phyloP scores from a whole-genome alignment of 1,139 yeast species.

The Diutina neorugosa region DNA sequence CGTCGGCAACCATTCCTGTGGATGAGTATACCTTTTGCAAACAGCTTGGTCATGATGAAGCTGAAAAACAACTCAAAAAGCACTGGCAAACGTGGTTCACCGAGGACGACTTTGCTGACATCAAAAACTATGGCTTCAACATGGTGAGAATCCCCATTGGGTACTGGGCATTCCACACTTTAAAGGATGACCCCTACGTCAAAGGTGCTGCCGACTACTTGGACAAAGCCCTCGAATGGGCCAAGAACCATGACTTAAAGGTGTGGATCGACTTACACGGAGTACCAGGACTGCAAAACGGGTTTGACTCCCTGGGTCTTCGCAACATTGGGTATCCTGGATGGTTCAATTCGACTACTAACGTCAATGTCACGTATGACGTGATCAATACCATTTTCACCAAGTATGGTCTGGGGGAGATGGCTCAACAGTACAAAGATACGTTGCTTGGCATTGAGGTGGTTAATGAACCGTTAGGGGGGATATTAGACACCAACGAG shows the following conservation, averaged over 20 bases:
- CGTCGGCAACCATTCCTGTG: conserved; percentile 28
- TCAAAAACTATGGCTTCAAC: conserved; percentile 39
- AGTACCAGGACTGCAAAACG: conserved; percentile 58
- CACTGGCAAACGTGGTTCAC: conserved; percentile 48
- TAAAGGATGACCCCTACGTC: conserved; percentile 45
- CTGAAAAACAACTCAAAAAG: conserved; percentile 11
- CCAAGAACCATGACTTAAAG: conserved; percentile 32
- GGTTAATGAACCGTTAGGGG: conserved; percentile 50
- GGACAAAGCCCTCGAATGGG: conserved; percentile 46
- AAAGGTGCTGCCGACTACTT: conserved; percentile 42
- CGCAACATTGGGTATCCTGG: conserved; percentile 33
- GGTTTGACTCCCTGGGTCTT: conserved; percentile 57
- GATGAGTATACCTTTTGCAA: conserved; percentile 48
- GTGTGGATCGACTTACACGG: conserved; percentile 60
- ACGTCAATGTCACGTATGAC: conserved; percentile 29
- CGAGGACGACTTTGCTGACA: conserved; percentile 39
- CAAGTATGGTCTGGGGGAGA: conserved; percentile 27
- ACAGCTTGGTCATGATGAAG: conserved; percentile 33
- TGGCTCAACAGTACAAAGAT: conserved; percentile 25
- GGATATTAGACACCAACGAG: conserved; percentile 23
- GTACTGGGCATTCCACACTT: conserved; percentile 48
- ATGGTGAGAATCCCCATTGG: conserved; percentile 57
- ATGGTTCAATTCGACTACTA: conserved; percentile 36
- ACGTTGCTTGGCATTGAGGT: conserved; percentile 50
- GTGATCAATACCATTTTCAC: conserved; percentile 31